These are phyloP conservation scores for Pseudogymnoascus sp. DNA, from an alignment of 2,329 filamentous ascomycete genomes.

Conservation along the genomic window DNA sequence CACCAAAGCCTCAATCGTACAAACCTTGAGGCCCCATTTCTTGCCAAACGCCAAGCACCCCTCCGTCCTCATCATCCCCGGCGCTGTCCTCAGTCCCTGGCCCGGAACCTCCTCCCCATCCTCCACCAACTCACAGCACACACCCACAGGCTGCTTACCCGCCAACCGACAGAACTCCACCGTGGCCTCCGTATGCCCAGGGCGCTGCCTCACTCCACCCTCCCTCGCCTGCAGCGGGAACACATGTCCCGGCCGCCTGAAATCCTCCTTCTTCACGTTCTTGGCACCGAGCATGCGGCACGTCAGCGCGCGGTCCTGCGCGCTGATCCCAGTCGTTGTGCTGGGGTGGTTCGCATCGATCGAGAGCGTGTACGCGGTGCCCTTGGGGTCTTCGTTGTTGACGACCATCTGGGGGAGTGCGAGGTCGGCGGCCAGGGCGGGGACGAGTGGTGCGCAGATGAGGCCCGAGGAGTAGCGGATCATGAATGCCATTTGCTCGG, in stretches of 20 bases:
- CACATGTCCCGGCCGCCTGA: slow-evolving; percentile 83
- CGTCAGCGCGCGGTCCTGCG: slow-evolving; percentile 76
- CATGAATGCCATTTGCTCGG: slow-evolving; percentile 92
- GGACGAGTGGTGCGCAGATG: slow-evolving; percentile 78
- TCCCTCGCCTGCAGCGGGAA: slow-evolving; percentile 72
- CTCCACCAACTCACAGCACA: slow-evolving; percentile 87
- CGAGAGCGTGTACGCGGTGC: slow-evolving; percentile 88
- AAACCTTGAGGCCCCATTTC: slow-evolving; percentile 83
- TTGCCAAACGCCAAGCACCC: slow-evolving; percentile 81
- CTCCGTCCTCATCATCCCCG: slow-evolving; percentile 90
- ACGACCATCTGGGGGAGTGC: slow-evolving; percentile 84
- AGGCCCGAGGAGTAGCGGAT: slow-evolving; percentile 84
- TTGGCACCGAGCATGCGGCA: slow-evolving; percentile 71
- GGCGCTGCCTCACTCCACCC: slow-evolving; percentile 72
- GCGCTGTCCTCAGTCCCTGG: slow-evolving; percentile 53
- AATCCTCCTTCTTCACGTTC: slow-evolving; percentile 42
- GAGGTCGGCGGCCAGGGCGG: slow-evolving; percentile 61
- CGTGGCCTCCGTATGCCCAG: slow-evolving; percentile 88
- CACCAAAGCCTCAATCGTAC: slow-evolving; percentile 89
- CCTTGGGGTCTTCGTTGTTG: slow-evolving; percentile 68
- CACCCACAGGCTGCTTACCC: slow-evolving; percentile 68
- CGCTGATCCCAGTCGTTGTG: slow-evolving; percentile 83
- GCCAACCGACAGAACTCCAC: slow-evolving; percentile 83
- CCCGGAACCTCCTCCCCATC: slow-evolving; percentile 70
- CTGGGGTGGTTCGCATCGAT: slow-evolving; percentile 69